Evolutionary conservation across 805 yeast species (phyloP).

Genomic region (Candida vaughaniae): DNA sequence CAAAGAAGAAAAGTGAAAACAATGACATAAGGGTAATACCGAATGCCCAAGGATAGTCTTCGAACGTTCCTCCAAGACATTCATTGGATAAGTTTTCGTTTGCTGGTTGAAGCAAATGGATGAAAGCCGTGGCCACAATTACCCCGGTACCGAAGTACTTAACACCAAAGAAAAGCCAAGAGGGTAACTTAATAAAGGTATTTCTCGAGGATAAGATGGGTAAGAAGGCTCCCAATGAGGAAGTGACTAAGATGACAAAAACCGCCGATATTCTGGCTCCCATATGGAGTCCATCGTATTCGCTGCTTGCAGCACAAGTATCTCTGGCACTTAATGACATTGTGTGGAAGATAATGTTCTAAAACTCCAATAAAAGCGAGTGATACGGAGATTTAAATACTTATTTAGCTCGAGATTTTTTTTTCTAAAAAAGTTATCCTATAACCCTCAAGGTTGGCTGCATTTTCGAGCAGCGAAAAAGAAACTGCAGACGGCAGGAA

Average conservation of each 20-base stretch:
- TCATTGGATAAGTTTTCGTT: slow-evolving; percentile 51
- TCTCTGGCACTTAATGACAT: slow-evolving; percentile 18
- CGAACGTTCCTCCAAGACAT: slow-evolving; percentile 64
- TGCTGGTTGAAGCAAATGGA: slow-evolving; percentile 73
- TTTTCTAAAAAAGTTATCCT: no score
- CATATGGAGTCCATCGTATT: slow-evolving; percentile 42
- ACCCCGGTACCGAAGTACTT: slow-evolving; percentile 85
- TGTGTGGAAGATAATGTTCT: slow-evolving; percentile 17
- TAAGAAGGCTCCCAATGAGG: slow-evolving; percentile 57
- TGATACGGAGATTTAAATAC: no score
- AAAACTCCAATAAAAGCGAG: no score
- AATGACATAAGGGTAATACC: slow-evolving; percentile 52
- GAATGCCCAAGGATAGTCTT: slow-evolving; percentile 53
- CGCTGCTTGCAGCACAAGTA: slow-evolving; percentile 42
- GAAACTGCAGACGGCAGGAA: no score
- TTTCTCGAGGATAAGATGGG: slow-evolving; percentile 61
- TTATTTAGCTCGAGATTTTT: no score
- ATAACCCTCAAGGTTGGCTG: no score
- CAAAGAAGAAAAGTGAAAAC: slow-evolving; percentile 52
- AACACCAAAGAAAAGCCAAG: slow-evolving; percentile 63
- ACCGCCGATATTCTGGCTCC: slow-evolving; percentile 60
- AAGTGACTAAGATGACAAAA: slow-evolving; percentile 57
- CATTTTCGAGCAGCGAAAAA: neutral
- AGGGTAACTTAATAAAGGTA: slow-evolving; percentile 56
- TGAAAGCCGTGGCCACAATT: slow-evolving; percentile 77